A percentile compares a stretch with the other conserved stretches of the same genome.
Evolutionary conservation across 2,329 filamentous ascomycete species (phyloP).

Genomic region (Fusarium continuum): DNA sequence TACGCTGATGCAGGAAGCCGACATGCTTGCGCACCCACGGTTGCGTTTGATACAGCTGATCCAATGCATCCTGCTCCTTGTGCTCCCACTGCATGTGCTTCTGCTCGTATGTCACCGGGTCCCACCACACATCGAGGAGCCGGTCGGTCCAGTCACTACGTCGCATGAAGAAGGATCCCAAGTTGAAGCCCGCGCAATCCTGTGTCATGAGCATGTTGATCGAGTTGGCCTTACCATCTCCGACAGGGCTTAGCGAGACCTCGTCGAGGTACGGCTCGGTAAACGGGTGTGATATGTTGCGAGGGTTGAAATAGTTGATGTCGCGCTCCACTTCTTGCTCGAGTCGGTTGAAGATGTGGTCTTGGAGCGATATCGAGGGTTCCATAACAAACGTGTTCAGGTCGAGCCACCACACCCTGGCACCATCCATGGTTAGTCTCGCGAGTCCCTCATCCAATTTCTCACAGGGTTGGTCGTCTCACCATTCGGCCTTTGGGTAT

Average conservation of each 20-base stretch:
- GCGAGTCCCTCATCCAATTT: not conserved
- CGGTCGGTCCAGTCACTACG: constrained; percentile 90
- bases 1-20: constrained; percentile 88
- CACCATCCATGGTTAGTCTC: constrained; percentile 55
- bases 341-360: constrained; percentile 87
- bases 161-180: constrained; percentile 92
- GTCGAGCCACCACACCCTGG: constrained; percentile 99
- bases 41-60: constrained; percentile 89
- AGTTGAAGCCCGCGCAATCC: constrained; percentile 95
- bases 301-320: constrained; percentile 94
- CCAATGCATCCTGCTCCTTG: constrained; percentile 95
- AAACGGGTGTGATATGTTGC: constrained; percentile 90
- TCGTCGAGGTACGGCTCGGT: constrained; percentile 79
- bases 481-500: constrained; percentile 97
- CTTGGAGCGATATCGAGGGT: constrained; percentile 86
- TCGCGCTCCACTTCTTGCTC: constrained; percentile 84
- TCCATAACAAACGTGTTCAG: constrained; percentile 99
- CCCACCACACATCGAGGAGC: constrained; percentile 97
- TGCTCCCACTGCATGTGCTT: constrained; percentile 99
- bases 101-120: constrained; percentile 96
- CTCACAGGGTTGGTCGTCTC: constrained; percentile 51
- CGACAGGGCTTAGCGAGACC: constrained; percentile 74
- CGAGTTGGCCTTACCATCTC: constrained; percentile 79
- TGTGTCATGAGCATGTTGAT: constrained; percentile 91
- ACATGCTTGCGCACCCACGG: constrained; percentile 92